These are phyloP conservation scores for Nyctanthes arbortristis DNA, from an alignment of 257 asterid genomes.

Conservation along the genomic window DNA sequence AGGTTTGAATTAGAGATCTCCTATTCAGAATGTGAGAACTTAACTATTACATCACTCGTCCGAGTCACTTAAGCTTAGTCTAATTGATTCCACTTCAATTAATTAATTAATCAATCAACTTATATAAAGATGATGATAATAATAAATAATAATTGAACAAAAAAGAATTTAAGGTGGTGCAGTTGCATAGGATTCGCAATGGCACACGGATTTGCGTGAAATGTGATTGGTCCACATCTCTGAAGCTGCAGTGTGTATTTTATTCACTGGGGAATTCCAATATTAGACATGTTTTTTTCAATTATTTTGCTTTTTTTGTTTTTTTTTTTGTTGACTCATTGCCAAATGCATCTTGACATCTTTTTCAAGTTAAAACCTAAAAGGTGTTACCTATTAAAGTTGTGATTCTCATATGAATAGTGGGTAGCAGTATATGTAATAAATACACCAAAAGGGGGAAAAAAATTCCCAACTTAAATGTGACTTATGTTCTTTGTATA, in stretches of 20 bases:
- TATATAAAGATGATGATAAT: background rate
- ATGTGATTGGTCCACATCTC: conserved; percentile 35
- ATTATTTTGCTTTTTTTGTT: background rate
- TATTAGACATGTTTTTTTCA: background rate
- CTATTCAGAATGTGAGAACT: too few relatives aligned
- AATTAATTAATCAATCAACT: background rate
- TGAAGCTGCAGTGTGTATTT: conserved; percentile 8
- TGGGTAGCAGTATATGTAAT: too few relatives aligned
- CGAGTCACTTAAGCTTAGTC: too few relatives aligned
- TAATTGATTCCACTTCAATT: too few relatives aligned
- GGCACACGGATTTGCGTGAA: conserved; percentile 27
- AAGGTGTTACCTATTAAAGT: too few relatives aligned
- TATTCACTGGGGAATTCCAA: background rate
- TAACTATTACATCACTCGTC: too few relatives aligned
- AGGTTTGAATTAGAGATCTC: too few relatives aligned
- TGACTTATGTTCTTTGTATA: too few relatives aligned
- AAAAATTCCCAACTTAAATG: too few relatives aligned
- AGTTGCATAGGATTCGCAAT: conserved; percentile 43
- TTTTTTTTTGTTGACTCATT: background rate
- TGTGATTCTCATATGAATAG: too few relatives aligned
- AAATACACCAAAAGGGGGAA: too few relatives aligned
- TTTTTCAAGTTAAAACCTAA: background rate
- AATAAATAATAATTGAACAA: conserved; percentile 19
- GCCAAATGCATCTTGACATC: background rate
- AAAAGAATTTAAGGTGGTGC: conserved; percentile 23